Conservation (phyloP, 306 rosid genomes). For the Comarum palustre region DNA sequence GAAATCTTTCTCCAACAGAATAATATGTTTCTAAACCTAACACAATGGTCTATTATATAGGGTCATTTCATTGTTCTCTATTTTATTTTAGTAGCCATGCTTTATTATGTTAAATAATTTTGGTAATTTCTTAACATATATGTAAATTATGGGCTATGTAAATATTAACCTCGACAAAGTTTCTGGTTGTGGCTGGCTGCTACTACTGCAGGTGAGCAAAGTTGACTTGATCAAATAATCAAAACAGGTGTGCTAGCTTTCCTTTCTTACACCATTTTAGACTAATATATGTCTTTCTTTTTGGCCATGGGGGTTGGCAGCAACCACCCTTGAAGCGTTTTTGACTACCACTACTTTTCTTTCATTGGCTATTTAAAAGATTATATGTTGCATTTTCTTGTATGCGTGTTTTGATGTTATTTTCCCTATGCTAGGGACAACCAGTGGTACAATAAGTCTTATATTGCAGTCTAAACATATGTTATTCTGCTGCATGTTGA, state of each 20-base stretch:
- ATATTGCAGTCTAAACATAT: slow-evolving; percentile 7
- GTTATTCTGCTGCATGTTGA: not conserved
- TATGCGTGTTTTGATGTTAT: slow-evolving; percentile 3
- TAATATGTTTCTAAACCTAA: too few relatives aligned
- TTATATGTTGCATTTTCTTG: not conserved
- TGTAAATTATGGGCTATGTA: too few relatives aligned
- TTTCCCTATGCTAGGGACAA: slow-evolving; percentile 5
- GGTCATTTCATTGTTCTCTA: too few relatives aligned
- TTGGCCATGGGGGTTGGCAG: not conserved
- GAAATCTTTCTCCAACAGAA: too few relatives aligned
- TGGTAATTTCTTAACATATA: too few relatives aligned
- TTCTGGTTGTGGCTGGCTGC: slow-evolving; percentile 12
- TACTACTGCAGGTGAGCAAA: slow-evolving; percentile 4
- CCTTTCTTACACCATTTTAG: not conserved
- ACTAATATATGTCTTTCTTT: not conserved
- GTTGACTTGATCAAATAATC: slow-evolving; percentile 18
- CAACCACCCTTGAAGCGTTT: slow-evolving; percentile 14
- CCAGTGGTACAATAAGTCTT: not conserved
- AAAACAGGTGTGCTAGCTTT: slow-evolving; percentile 5
- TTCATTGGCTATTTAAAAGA: not conserved
- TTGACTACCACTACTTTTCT: not conserved
- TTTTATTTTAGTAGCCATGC: too few relatives aligned
- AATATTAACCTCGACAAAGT: too few relatives aligned
- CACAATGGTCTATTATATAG: too few relatives aligned
- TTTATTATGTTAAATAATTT: too few relatives aligned